Percentiles rank a stretch among this genome's conserved stretches.
phyloP scores from a whole-genome alignment of 2,329 filamentous ascomycete species.

The Penicillium sp. region DNA sequence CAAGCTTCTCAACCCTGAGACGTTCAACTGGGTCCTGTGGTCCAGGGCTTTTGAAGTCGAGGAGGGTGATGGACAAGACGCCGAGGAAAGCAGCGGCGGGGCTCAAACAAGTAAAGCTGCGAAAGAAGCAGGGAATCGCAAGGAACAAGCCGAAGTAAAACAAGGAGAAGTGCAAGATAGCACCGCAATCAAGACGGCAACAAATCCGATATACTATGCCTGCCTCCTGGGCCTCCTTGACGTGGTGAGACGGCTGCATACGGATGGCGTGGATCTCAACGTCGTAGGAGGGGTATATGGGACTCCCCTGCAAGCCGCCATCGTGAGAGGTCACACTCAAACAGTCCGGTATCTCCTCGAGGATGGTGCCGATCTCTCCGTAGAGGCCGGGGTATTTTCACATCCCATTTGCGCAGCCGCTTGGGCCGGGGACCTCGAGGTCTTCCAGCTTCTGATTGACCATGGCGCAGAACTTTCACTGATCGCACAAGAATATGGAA shows the following conservation, averaged over 20 bases:
- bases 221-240: neutral
- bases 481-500: neutral
- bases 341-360: neutral
- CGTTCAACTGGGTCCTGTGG: neutral
- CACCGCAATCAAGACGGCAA: neutral
- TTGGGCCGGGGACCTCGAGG: neutral
- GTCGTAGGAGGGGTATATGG: neutral
- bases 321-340: neutral
- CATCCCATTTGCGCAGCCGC: neutral
- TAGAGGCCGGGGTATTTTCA: neutral
- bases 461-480: neutral
- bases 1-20: neutral
- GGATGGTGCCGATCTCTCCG: neutral
- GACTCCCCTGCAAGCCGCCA: neutral
- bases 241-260: neutral
- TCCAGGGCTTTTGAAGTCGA: neutral
- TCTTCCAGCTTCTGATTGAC: conserved; percentile 2
- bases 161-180: neutral
- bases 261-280: neutral
- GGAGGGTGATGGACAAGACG: neutral
- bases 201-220: neutral
- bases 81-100: neutral
- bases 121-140: neutral
- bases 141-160: neutral
- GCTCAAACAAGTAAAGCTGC: neutral